A percentile compares a stretch with the other conserved stretches of the same genome.
Evolutionary conservation across 805 yeast species (phyloP).

Genomic region (Wickerhamiella domercqiae): DNA sequence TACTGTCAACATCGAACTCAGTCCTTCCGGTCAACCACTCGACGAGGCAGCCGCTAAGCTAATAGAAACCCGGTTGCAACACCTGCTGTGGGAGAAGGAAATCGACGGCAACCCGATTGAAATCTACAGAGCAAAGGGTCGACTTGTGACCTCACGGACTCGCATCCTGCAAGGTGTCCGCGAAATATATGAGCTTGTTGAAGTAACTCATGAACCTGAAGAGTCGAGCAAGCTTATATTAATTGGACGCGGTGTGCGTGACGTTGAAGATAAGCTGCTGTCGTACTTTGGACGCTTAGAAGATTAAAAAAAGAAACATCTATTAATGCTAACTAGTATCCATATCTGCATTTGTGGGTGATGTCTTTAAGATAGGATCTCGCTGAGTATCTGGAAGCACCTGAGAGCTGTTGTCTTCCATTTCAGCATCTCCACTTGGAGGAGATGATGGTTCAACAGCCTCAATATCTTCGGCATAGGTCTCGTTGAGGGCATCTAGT

Average conservation of each 20-base stretch:
- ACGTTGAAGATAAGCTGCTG: conserved; percentile 6
- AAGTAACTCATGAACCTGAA: conserved; percentile 27
- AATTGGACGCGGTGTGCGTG: conserved; percentile 51
- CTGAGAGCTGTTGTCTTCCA: no score
- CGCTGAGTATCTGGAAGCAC: no score
- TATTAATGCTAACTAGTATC: no score
- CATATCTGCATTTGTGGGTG: no score
- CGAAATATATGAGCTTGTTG: conserved; percentile 72
- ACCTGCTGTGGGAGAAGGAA: conserved; percentile 56
- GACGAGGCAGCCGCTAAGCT: conserved; percentile 26
- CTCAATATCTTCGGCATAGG: no score
- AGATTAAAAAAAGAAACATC: no score
- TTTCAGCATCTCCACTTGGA: background rate
- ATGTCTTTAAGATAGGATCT: no score
- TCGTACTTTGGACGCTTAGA: no score
- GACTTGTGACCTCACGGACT: conserved; percentile 32
- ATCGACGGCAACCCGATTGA: conserved; percentile 37
- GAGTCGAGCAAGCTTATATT: conserved; percentile 45
- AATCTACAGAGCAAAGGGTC: conserved; percentile 72
- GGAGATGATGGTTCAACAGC: background rate
- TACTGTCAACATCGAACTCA: conserved; percentile 36
- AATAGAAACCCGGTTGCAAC: conserved; percentile 43
- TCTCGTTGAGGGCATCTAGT: no score
- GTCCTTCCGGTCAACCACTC: conserved; percentile 21
- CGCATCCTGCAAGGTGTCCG: conserved; percentile 82